A percentile compares a stretch with the other conserved stretches of the same genome.
These are phyloP conservation scores for Didymella exigua DNA, from an alignment of 2,329 filamentous ascomycete species.

Conservation along the genomic window DNA sequence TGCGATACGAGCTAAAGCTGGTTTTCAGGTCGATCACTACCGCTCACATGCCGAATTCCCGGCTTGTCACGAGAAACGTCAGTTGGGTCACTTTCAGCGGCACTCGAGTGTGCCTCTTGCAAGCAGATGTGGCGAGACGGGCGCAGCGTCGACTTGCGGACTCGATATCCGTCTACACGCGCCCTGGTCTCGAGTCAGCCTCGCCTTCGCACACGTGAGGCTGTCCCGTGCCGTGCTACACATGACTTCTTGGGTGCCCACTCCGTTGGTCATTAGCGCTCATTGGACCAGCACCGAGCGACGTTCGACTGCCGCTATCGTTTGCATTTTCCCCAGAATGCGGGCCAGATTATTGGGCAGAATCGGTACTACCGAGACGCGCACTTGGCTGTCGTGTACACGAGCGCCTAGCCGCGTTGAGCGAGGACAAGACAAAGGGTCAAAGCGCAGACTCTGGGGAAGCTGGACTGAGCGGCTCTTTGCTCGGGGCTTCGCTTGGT, in stretches of 20 bases:
- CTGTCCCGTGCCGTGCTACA: slow-evolving; percentile 6
- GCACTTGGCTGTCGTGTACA: neutral
- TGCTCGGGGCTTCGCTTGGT: slow-evolving; percentile 10
- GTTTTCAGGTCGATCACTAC: neutral
- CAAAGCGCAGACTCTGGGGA: slow-evolving; percentile 10
- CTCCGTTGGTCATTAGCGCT: slow-evolving; percentile 6
- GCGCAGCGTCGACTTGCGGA: neutral
- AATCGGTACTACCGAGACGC: neutral
- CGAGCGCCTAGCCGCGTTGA: slow-evolving; percentile 10
- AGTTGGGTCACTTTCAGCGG: neutral
- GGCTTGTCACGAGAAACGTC: neutral
- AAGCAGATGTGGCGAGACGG: slow-evolving; percentile 1
- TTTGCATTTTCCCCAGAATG: slow-evolving; percentile 4
- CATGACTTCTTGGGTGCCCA: slow-evolving; percentile 1
- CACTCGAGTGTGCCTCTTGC: neutral
- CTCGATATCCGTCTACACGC: neutral
- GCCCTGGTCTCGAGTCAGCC: neutral
- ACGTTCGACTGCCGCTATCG: slow-evolving; percentile 10
- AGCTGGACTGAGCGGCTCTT: slow-evolving; percentile 14
- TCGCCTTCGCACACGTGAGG: slow-evolving; percentile 10
- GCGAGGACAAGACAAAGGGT: slow-evolving; percentile 5
- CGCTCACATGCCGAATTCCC: neutral
- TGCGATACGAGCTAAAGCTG: neutral
- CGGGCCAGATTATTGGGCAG: slow-evolving; percentile 6
- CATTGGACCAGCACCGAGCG: slow-evolving; percentile 8